Base-by-base conservation (phyloP, 441 rosid species). In the Eutrema salsugineum region DNA sequence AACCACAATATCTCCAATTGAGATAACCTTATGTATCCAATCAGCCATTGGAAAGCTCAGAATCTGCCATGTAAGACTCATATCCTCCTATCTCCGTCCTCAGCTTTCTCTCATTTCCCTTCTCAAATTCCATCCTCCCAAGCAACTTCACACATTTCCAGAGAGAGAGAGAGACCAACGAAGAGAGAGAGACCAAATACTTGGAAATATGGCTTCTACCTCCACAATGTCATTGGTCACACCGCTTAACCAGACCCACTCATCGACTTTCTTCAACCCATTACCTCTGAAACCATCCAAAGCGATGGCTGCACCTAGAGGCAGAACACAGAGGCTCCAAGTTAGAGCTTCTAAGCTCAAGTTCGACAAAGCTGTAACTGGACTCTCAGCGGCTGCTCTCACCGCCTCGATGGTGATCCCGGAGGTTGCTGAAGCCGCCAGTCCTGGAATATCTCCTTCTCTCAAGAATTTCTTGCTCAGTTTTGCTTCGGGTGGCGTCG, bases 391-490 rank as follows among this genome's bases (percentile, higher is more conserved):
- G 0, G 96, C 87, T 4, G 94, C 90, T 8, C 79, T 93, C 17
- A 79, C 89, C 5, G 85, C 96, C 55, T 89, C 96, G 1, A 86
- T 93, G 94, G 59, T 90, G 55, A 78, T 89, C 44, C 98, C 94
- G 0, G 87, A 88, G 53, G 84, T 85, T 4, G 97, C 97, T 40
- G 88, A 88, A 73, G 98, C 97, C 7, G 98, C 92, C 3, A 88
- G 66, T 1, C 3, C 83, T 5, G 83, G 85, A 2, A 62, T 89
- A 53, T 77, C 93, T 49, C 90, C 96, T 2, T 88, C 98, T 9
- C 97, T 93, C 76, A 84, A 89, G 84, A 93, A 91, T 81, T 91
- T 91, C 89, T 82, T 91, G 91, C 91, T 88, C 63, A 91, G 98
- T 79, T 86, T 91, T 60, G 87, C 47, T 2, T 93, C 97, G 8